phyloP scores from a whole-genome alignment of 2,329 filamentous ascomycete genomes.

The Claviceps purpurea region DNA sequence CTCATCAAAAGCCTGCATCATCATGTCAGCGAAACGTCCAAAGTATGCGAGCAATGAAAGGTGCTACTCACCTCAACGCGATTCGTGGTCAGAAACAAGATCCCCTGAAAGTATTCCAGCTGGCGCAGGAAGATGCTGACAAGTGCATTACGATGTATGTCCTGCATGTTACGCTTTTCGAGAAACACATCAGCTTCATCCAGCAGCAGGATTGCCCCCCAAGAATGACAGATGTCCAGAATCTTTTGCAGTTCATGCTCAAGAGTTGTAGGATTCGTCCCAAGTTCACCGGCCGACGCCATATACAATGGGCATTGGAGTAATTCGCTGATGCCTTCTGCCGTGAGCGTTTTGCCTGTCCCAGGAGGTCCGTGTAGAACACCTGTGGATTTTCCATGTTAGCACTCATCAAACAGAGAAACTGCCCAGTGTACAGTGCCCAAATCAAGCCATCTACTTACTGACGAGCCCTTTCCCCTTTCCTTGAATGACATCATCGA shows the following conservation, averaged over 20 bases:
- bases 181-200: conserved; percentile 81
- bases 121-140: conserved; percentile 79
- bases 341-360: conserved; percentile 79
- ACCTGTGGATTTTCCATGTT: conserved; percentile 18
- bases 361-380: conserved; percentile 78
- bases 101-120: conserved; percentile 85
- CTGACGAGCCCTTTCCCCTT: conserved; percentile 75
- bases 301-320: conserved; percentile 73
- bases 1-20: conserved; percentile 62
- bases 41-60: background rate
- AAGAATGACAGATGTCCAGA: conserved; percentile 71
- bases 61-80: conserved; percentile 47
- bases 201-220: conserved; percentile 73
- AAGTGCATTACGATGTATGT: conserved; percentile 73
- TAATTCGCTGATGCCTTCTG: conserved; percentile 73
- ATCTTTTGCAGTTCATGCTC: conserved; percentile 72
- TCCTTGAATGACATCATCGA: conserved; percentile 70
- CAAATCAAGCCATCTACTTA: conserved; percentile 17
- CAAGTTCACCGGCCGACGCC: conserved; percentile 69
- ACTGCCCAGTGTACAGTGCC: background rate
- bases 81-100: conserved; percentile 81
- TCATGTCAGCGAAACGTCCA: background rate
- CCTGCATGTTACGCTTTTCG: conserved; percentile 68
- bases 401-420: background rate
- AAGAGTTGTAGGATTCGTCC: conserved; percentile 60